Percentiles rank a stretch among this genome's conserved stretches.
Conservation (phyloP, 2,329 filamentous ascomycete genomes). For the Sporothrix protearum region DNA sequence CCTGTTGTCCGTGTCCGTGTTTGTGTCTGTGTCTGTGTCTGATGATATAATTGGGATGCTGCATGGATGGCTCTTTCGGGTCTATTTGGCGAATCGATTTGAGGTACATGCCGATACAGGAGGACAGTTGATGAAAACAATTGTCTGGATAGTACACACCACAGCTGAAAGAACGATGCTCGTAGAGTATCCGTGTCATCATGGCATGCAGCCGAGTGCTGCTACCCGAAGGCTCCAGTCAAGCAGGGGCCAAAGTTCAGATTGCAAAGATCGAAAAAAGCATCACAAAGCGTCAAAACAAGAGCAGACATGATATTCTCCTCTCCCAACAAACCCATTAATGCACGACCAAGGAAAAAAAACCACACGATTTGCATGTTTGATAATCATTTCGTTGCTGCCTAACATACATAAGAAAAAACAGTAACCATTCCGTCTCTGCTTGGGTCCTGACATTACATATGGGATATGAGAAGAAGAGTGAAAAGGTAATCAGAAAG, state of each 20-base stretch:
- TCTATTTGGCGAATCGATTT: neutral
- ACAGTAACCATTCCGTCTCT: neutral
- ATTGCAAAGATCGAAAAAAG: no score
- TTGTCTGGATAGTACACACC: no score
- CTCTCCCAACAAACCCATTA: neutral
- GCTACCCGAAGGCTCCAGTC: no score
- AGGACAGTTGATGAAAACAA: neutral
- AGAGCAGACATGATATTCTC: neutral
- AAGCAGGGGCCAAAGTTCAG: no score
- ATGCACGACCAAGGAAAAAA: neutral
- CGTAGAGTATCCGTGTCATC: no score
- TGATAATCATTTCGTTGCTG: neutral
- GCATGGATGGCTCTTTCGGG: neutral
- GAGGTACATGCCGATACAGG: neutral
- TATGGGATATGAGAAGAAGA: neutral
- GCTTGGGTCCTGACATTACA: slow-evolving; percentile 3
- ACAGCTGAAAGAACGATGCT: no score
- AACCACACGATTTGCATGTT: neutral
- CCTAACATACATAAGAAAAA: neutral
- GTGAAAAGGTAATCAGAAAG: neutral
- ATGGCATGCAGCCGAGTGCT: no score
- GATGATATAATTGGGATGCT: neutral
- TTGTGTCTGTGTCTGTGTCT: neutral
- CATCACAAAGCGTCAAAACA: neutral
- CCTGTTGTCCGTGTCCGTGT: neutral